Percentiles rank a stretch among this genome's conserved stretches.
Evolutionary conservation across 2,329 filamentous ascomycete species (phyloP).

Genomic region (Juglanconis sp.): DNA sequence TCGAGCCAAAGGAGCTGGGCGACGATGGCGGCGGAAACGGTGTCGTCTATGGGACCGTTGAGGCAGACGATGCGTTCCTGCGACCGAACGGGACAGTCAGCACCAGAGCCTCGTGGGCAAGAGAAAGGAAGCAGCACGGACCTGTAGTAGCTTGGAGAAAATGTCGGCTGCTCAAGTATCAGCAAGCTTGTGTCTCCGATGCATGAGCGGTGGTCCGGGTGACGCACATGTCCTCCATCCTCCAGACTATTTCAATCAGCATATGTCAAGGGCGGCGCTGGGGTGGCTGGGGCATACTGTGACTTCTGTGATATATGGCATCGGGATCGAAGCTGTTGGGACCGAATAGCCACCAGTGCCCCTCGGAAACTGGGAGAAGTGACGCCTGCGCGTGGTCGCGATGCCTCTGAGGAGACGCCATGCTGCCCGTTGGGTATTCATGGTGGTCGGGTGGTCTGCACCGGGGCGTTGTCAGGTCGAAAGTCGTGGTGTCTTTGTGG

Average conservation of each 20-base stretch:
- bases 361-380: constrained; percentile 41
- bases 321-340: constrained; percentile 43
- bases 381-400: constrained; percentile 33
- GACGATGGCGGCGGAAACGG: constrained; percentile 87
- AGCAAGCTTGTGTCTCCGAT: constrained; percentile 18
- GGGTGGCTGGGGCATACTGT: constrained; percentile 36
- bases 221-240: constrained; percentile 74
- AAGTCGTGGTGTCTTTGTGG: too few relatives aligned
- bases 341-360: constrained; percentile 23
- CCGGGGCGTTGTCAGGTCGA: too few relatives aligned
- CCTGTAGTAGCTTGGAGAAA: constrained; percentile 75
- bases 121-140: constrained; percentile 30
- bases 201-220: background rate
- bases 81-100: constrained; percentile 16
- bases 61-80: constrained; percentile 92
- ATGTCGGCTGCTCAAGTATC: constrained; percentile 62
- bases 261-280: background rate
- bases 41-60: constrained; percentile 88
- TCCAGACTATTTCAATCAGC: constrained; percentile 55
- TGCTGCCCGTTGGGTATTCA: constrained; percentile 35
- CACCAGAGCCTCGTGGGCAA: constrained; percentile 27
- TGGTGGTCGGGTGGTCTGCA: constrained; percentile 18
- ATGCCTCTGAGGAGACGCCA: constrained; percentile 34
- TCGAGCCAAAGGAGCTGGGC: constrained; percentile 97
- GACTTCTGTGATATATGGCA: constrained; percentile 58